Base-by-base conservation (phyloP, 2,329 filamentous ascomycete species). In the Phialophora tarda region DNA sequence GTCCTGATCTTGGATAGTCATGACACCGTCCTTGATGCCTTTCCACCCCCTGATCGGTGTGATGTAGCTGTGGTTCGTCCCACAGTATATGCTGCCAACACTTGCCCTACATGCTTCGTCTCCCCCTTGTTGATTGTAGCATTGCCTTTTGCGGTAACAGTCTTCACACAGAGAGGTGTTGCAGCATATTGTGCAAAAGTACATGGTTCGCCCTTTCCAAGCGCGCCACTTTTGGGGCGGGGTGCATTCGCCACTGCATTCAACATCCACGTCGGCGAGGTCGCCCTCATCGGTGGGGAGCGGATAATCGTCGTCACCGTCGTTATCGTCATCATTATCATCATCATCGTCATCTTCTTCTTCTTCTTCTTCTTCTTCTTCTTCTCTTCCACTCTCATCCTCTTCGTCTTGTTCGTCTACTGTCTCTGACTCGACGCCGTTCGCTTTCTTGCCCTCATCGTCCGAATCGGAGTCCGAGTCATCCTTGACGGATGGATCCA, bases 21-120 rank as follows among this genome's bases (percentile, higher is more conserved):
- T 62, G 11, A 62, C 30, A 7, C 59, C 59, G 24, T 54, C 48
- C 32, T 62, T 62, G 32, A 62, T 44, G 17, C 59, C 59, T 30
- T 62, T 62, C 59, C 59, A 62, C 1, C 59, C 47, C 6, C 3
- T n/a, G 17, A 62, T 17, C 2, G 59, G 59, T 11, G 23, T 53
- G 47, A 62, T 54, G 24, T 62, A 62, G 5, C 26, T 24, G 30
- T 62, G 59, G 48, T 62, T 41, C 44, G 12, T 30, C 14, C 59
- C 59, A 14, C 59, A 62, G n/a, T 62, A 62, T 12, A 21, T n/a
- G 28, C 3, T 54, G 11, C 48, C 59, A 12, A 34, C 21, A 2
- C 24, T 47, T 4, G 14, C 59, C 5, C 28, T 28, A 17, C 38
- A 41, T 17, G 55, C 32, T 17, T 14, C 21, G 21, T 58, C 38